Evolutionary conservation across 192 early-diverging fungal genomes (phyloP).

Genomic region (Spizellomyces sp.): DNA sequence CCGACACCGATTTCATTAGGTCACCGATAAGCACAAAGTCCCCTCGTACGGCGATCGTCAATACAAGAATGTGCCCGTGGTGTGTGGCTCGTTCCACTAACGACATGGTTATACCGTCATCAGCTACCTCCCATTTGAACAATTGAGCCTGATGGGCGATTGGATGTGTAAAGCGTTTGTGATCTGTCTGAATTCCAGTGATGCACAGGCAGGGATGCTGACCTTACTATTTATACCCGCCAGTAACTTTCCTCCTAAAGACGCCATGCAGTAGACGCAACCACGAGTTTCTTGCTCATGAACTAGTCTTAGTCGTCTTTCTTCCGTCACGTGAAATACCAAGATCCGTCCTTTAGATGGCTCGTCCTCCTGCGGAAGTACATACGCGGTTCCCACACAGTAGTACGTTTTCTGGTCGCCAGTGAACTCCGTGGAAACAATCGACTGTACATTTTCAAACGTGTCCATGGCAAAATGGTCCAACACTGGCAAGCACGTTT

Average conservation of each 20-base stretch:
- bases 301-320: constrained; percentile 56
- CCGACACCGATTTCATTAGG: constrained; percentile 74
- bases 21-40: constrained; percentile 82
- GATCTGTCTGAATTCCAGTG: constrained; percentile 2
- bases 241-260: constrained; percentile 66
- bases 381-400: constrained; percentile 34
- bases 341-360: constrained; percentile 74
- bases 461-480: constrained; percentile 6
- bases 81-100: constrained; percentile 11
- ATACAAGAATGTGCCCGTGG: constrained; percentile 59
- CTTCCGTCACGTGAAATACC: constrained; percentile 55
- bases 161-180: background rate
- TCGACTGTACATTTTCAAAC: constrained; percentile 24
- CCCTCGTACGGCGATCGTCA: constrained; percentile 61
- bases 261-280: constrained; percentile 61
- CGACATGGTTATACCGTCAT: background rate
- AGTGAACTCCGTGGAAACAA: constrained; percentile 3
- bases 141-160: constrained; percentile 26
- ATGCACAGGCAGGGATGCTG: background rate
- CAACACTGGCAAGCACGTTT: constrained; percentile 22
- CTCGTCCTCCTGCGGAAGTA: constrained; percentile 60
- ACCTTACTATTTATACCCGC: constrained; percentile 71
- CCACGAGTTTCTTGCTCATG: constrained; percentile 56
- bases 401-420: constrained; percentile 8
- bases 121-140: constrained; percentile 16